Base-by-base conservation (phyloP, 2,329 filamentous ascomycete species). In the Ceratocystis destructans region DNA sequence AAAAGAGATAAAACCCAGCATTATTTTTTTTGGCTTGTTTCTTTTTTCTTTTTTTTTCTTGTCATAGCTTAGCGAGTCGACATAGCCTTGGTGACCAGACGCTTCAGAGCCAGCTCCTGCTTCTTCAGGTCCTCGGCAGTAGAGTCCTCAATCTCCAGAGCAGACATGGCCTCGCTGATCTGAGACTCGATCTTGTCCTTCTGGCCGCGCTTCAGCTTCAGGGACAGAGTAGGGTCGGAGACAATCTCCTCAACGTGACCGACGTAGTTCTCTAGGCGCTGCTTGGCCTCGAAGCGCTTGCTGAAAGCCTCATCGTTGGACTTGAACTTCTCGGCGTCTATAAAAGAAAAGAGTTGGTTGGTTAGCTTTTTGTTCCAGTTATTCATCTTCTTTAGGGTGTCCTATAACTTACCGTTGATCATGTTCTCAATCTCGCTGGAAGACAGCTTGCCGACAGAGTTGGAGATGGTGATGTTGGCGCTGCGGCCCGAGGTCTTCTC, bases 101-200 rank as follows among this genome's bases (percentile, higher is more conserved):
- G 85, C 90, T 97, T 99, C 71, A 99, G 85, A 69, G 91, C 91
- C 71, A 99, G 83, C 84, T 99, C 94, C 87, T 96, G 96, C 90
- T 97, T 97, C 90, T 96, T 97, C 73, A 99, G 83, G 76, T 99
- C 94, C 73, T 99, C 95, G 69, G 91, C 89, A 70, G 81, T 80
- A 67, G 90, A 89, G 72, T 99, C 95, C 79, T 93, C 89, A 75
- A 99, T 82, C 86, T 99, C 94, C 70, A 99, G 89, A 80, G 95
- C 88, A 71, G 86, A 89, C 94, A 99, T 97, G 73, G 94, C 94
- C 74, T 99, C 94, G 78, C 88, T 93, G 73, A 99, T 89, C 72
- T 91, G 89, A 76, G 88, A 87, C 86, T 99, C 94, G 72, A 99
- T 96, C 88, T 96, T 97, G 81, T 96, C 92, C 88, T 96, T 96